Base-by-base conservation (phyloP, 495 filamentous ascomycete genomes). In the Astrothelium macrocarpum region DNA sequence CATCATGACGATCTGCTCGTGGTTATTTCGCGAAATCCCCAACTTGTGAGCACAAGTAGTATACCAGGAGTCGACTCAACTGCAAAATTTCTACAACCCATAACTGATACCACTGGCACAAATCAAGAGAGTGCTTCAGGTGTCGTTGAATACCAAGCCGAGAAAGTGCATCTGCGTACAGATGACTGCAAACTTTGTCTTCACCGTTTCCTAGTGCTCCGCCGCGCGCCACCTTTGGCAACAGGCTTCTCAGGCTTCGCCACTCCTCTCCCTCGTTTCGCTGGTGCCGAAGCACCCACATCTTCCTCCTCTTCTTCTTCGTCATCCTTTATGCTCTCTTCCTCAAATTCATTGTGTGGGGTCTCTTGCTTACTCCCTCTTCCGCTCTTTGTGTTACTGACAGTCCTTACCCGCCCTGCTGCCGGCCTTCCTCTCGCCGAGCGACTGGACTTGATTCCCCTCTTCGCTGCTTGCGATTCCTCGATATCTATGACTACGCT, bases 231-330 rank as follows among this genome's bases (percentile, higher is more conserved):
- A 56, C 23, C 49, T 32, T 32, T 46, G 3, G 70, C 68, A 2
- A 56, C 58, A 20, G 66, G 62, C 59, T 65, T 68, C 46, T 66
- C 67, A 1, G 65, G 69, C 64, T 73, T 68, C 64, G 66, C 71
- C 71, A 68, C 10, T 66, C 73, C 2, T 74, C 74, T 3, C 68
- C 75, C 42, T 73, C 49, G 49, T 16, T 56, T 56, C 7, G 25
- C 49, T 9, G 49, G 49, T 9, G 49, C 49, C 16, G 49, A 26
- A 56, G 25, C 74, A 23, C 68, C 70, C 25, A 74, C 72, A 1
- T 69, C 71, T n/a, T 75, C 76, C 25, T 68, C 71, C 26, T 69
- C 69, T 43, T 74, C 65, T 62, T 68, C 67, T 43, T 67, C 69
- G 62, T 69, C 64, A 18, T 67, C 62, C 42, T 70, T 65, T 53